A percentile compares a stretch with the other conserved stretches of the same genome.
Evolutionary conservation across 768 basidiomycete genomes (phyloP).

Genomic region (Leucocoprinus leucothites): DNA sequence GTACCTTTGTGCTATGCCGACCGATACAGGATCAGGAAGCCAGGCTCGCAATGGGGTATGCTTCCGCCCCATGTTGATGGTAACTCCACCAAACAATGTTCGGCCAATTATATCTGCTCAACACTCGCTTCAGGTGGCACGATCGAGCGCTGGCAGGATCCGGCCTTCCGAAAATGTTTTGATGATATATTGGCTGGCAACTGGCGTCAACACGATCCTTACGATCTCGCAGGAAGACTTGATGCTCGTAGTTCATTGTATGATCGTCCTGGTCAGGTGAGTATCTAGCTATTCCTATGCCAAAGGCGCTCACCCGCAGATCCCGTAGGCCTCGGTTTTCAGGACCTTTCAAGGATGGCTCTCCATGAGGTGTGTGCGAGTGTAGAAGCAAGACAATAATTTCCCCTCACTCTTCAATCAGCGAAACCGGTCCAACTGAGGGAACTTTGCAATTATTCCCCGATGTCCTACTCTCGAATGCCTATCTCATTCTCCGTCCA

Average conservation of each 20-base stretch:
- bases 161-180: slow-evolving; percentile 55
- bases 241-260: slow-evolving; percentile 66
- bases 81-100: slow-evolving; percentile 12
- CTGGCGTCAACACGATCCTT: slow-evolving; percentile 68
- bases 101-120: not conserved
- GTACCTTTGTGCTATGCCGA: slow-evolving; percentile 71
- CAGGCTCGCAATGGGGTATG: slow-evolving; percentile 52
- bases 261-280: slow-evolving; percentile 48
- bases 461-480: slow-evolving; percentile 62
- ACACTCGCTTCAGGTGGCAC: slow-evolving; percentile 16
- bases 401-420: slow-evolving; percentile 16
- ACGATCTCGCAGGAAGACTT: slow-evolving; percentile 56
- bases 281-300: slow-evolving; percentile 1
- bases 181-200: slow-evolving; percentile 56
- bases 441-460: slow-evolving; percentile 73
- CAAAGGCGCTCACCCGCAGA: not conserved
- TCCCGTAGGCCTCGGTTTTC: slow-evolving; percentile 42
- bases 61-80: slow-evolving; percentile 46
- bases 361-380: slow-evolving; percentile 48
- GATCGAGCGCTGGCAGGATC: slow-evolving; percentile 76
- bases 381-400: not conserved
- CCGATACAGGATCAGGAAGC: slow-evolving; percentile 69
- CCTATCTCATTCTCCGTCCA: slow-evolving; percentile 71
- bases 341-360: slow-evolving; percentile 78
- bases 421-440: slow-evolving; percentile 64